A percentile compares a stretch with the other conserved stretches of the same genome.
Evolutionary conservation across 495 filamentous ascomycete species (phyloP).

Genomic region (Xylaria curta): DNA sequence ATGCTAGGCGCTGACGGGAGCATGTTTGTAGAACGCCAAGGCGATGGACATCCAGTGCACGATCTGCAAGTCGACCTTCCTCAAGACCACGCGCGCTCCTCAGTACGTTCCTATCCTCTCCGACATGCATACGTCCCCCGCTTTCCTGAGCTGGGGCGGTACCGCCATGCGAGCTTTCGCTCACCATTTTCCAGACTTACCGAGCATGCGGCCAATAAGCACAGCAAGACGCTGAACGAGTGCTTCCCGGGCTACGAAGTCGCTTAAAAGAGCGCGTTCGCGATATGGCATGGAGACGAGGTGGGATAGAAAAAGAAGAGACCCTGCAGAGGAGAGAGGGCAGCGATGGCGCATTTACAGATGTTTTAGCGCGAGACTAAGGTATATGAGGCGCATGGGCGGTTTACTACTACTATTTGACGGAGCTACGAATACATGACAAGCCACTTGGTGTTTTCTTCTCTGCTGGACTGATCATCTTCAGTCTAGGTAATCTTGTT

Average conservation of each 20-base stretch:
- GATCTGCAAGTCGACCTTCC: conserved; percentile 63
- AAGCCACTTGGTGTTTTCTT: neutral
- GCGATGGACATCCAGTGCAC: conserved; percentile 64
- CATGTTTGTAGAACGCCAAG: conserved; percentile 49
- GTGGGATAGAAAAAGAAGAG: neutral
- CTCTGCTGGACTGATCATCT: neutral
- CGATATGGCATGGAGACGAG: neutral
- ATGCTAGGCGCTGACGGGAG: neutral
- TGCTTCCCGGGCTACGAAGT: conserved; percentile 58
- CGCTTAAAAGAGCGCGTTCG: conserved; percentile 7
- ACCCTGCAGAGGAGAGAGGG: neutral
- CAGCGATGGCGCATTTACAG: conserved; percentile 26
- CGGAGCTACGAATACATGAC: conserved; percentile 24
- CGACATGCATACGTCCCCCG: neutral
- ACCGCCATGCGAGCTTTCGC: conserved; percentile 4
- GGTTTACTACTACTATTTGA: conserved; percentile 13
- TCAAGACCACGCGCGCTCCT: conserved; percentile 60
- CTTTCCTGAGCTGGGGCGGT: neutral
- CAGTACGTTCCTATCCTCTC: conserved; percentile 47
- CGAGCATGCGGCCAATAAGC: conserved; percentile 62
- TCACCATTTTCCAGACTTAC: conserved; percentile 44
- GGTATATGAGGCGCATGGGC: conserved; percentile 24
- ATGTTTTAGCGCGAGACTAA: conserved; percentile 21
- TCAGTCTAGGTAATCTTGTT: neutral
- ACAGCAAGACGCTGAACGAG: conserved; percentile 56